Percentiles rank a stretch among this genome's conserved stretches.
These are phyloP conservation scores for Apophysomyces sp. DNA, from an alignment of 371 early-diverging fungal species.

Conservation along the genomic window DNA sequence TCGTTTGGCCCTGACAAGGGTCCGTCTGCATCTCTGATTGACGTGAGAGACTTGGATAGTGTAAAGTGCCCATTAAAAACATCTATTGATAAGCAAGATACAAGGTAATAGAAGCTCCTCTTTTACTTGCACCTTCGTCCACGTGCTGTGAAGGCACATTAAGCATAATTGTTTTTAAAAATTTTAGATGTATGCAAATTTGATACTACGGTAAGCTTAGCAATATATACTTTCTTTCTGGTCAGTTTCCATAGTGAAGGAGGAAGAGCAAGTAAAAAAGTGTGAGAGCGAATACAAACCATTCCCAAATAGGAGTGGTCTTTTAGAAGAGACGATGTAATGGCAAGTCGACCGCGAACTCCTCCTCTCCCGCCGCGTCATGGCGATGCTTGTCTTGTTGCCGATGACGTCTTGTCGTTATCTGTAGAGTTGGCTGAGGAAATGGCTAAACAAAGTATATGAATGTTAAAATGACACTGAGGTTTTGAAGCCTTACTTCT, in stretches of 20 bases:
- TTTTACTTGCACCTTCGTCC: neutral
- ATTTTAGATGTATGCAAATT: too few species aligned
- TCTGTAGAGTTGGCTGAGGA: neutral
- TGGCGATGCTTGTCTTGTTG: neutral
- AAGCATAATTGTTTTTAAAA: too few species aligned
- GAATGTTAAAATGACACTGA: neutral
- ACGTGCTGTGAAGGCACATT: too few species aligned
- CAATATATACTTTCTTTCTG: too few species aligned
- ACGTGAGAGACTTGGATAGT: too few species aligned
- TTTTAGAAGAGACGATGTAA: neutral
- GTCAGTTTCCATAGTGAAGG: neutral
- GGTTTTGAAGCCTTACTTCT: slow-evolving; percentile 23
- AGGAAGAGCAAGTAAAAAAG: neutral
- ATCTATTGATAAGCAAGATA: too few species aligned
- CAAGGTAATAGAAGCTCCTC: neutral
- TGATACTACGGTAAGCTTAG: too few species aligned
- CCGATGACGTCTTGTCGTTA: neutral
- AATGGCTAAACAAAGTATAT: slow-evolving; percentile 13
- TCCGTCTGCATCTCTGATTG: neutral
- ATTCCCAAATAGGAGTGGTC: neutral
- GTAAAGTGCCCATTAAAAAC: too few species aligned
- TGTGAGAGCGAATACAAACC: neutral
- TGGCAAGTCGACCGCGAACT: neutral
- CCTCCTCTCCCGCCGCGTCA: neutral
- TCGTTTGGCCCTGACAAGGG: neutral